Evolutionary conservation across 176 grass and related monocot species (phyloP), one percentile per base, ranked within the genome.

Genomic region (Cymbopogon citratus): DNA sequence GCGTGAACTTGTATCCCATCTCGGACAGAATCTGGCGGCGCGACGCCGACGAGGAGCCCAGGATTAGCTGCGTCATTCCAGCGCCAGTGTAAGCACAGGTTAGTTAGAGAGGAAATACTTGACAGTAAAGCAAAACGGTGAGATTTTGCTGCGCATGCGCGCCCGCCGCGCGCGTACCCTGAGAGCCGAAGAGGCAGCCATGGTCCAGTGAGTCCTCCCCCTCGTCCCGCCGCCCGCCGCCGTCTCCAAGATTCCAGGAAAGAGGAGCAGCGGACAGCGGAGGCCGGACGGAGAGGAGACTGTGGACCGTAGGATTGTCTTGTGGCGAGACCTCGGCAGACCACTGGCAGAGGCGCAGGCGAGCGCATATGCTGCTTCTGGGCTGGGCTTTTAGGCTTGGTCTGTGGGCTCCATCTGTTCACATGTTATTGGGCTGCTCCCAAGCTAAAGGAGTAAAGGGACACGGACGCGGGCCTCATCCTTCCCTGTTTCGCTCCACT

Each of bases 1-100:
- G 16, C 1, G 88, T 86, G 84, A 93, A 98, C 15, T 93, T 36
- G 85, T 95, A 95, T 71, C 92, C 95, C 95, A 98, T 98, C 84
- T 98, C 92, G 31, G 92, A 79, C 13, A 98, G 86, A 85, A 98
- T 93, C 85, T 82, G 88, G 69, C 92, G 90, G 19, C 90, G 95
- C 73, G 95, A 98, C 70, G 83, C 79, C 45, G 92, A 98, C 33
- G 88, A 93, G 56, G 95, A 98, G 43, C 95, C 95, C 27, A 98
- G 69, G 71, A 98, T 93, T 76, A 98, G 78, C 92, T 98, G 87
- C 82, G 67, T 56, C 75, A 49, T 73, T 59, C 29, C n/a, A 28
- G 0, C 77, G 21, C 3, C 63, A 16, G 77, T 54, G 12, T 80
- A 19, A 80, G 44, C 65, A 29, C 40, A 49, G 36, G 69, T 75